These are phyloP conservation scores for Reutealis trisperma DNA, from an alignment of 345 rosid species.

Conservation along the genomic window DNA sequence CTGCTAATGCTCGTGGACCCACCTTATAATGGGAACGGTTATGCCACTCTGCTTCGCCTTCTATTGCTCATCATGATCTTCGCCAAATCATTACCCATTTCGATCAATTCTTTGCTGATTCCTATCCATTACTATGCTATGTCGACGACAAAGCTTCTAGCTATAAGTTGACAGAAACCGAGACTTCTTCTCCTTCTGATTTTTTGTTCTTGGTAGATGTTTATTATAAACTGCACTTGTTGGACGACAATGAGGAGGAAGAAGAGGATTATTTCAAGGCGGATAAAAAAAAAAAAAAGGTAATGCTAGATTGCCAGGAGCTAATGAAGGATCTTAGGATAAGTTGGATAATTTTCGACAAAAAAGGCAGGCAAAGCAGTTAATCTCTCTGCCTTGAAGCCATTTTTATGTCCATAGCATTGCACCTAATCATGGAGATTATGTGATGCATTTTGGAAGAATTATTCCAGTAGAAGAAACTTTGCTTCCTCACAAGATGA, in stretches of 20 bases:
- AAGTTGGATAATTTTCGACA: conserved; percentile 45
- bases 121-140: conserved; percentile 24
- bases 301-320: neutral
- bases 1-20: conserved; percentile 30
- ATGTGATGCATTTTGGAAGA: conserved; percentile 34
- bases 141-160: neutral
- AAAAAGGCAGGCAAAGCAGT: conserved; percentile 40
- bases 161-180: neutral
- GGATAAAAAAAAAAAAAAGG: no score
- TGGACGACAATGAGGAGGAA: conserved; percentile 5
- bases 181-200: conserved; percentile 18
- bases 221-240: conserved; percentile 25
- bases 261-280: neutral
- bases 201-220: conserved; percentile 37
- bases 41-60: conserved; percentile 46
- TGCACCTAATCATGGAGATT: conserved; percentile 16
- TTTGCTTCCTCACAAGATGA: no score
- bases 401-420: conserved; percentile 26
- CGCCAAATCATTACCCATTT: conserved; percentile 5
- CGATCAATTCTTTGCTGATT: conserved; percentile 33
- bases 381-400: conserved; percentile 42
- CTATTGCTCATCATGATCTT: conserved; percentile 22
- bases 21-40: conserved; percentile 25
- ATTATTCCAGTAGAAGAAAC: conserved; percentile 15
- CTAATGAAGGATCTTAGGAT: conserved; percentile 24